Evolutionary conservation across 1,139 yeast genomes (phyloP).

Genomic region (Hemisphaericaspora lyxosophila): DNA sequence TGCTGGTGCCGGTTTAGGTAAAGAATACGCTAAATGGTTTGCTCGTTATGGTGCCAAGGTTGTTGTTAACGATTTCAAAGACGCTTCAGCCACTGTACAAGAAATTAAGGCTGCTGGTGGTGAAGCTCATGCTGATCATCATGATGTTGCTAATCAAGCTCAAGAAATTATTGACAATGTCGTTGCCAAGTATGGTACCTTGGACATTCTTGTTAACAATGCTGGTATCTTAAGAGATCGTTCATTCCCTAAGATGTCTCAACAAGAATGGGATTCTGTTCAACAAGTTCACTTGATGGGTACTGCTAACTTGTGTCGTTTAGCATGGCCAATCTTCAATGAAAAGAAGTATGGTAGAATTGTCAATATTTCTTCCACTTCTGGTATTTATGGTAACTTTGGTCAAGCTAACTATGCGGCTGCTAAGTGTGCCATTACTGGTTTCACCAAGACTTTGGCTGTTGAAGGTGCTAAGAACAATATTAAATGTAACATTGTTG

Average conservation of each 20-base stretch:
- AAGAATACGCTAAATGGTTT: conserved; percentile 80
- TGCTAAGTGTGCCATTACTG: conserved; percentile 87
- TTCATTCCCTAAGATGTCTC: conserved; percentile 82
- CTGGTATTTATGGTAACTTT: conserved; percentile 96
- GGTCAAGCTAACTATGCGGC: conserved; percentile 97
- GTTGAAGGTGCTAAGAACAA: conserved; percentile 82
- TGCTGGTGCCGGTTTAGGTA: conserved; percentile 94
- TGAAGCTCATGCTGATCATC: conserved; percentile 78
- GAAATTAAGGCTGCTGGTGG: conserved; percentile 80
- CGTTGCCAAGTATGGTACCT: conserved; percentile 71
- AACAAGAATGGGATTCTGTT: conserved; percentile 81
- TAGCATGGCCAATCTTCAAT: conserved; percentile 88
- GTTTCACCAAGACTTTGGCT: conserved; percentile 82
- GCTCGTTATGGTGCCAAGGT: conserved; percentile 95
- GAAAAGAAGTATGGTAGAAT: conserved; percentile 81
- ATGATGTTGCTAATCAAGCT: conserved; percentile 80
- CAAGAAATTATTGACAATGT: conserved; percentile 79
- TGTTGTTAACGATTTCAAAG: conserved; percentile 87
- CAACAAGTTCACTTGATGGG: conserved; percentile 82
- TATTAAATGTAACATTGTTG: conserved; percentile 79
- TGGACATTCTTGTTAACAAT: conserved; percentile 85
- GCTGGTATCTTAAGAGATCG: conserved; percentile 94
- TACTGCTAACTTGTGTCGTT: conserved; percentile 77
- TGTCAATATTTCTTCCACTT: conserved; percentile 88
- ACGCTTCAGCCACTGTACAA: conserved; percentile 70